phyloP scores from a whole-genome alignment of 1,139 yeast genomes.

The Yamadazyma taylorii region DNA sequence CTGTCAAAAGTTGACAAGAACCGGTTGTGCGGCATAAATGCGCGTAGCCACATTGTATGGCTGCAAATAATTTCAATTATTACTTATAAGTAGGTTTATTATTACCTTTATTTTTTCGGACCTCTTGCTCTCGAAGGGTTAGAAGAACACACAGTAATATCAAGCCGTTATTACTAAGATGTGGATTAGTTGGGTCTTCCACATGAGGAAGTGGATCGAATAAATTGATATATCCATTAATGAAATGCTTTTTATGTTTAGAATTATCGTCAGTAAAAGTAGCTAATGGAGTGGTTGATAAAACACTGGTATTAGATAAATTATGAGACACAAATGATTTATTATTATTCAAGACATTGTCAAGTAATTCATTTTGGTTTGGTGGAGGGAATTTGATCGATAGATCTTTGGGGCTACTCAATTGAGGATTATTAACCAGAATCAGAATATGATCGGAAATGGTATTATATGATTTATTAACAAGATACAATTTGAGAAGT shows the following conservation, averaged over 20 bases:
- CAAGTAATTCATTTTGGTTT: constrained; percentile 13
- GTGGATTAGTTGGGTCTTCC: background rate
- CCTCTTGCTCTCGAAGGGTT: constrained; percentile 41
- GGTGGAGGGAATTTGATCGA: constrained; percentile 14
- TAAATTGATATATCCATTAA: constrained; percentile 32
- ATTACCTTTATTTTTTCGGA: constrained; percentile 37
- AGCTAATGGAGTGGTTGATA: constrained; percentile 32
- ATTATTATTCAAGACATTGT: constrained; percentile 17
- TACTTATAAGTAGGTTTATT: constrained; percentile 23
- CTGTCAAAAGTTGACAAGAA: no score
- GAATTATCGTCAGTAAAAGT: constrained; percentile 31
- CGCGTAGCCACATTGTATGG: background rate
- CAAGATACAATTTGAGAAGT: constrained; percentile 26
- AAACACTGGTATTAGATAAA: constrained; percentile 6
- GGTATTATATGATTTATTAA: constrained; percentile 22
- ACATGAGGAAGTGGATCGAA: constrained; percentile 21
- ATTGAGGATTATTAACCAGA: background rate
- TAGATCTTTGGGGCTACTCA: constrained; percentile 13
- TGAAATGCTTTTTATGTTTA: constrained; percentile 22
- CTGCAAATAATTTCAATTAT: constrained; percentile 1
- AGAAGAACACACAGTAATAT: constrained; percentile 31
- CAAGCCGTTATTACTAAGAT: constrained; percentile 24
- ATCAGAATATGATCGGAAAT: constrained; percentile 24
- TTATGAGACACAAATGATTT: constrained; percentile 14
- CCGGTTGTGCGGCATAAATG: no score